Percentiles rank a stretch among this genome's conserved stretches.
phyloP scores from a whole-genome alignment of 768 basidiomycete species.

The Pholiota molesta region DNA sequence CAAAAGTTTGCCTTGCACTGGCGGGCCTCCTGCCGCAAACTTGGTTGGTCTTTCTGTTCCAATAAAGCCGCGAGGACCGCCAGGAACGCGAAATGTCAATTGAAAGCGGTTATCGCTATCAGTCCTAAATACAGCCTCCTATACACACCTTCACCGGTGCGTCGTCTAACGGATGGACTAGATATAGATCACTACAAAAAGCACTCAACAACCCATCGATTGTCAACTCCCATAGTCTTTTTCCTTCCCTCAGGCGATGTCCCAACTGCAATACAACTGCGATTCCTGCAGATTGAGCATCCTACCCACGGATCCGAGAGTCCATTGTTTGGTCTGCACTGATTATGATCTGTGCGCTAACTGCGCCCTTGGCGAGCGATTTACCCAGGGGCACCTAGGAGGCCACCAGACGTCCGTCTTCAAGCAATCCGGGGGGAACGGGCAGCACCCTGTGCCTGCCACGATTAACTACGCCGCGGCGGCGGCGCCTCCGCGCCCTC shows the following conservation, averaged over 20 bases:
- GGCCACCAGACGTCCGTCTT: slow-evolving; percentile 6
- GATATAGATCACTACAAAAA: neutral
- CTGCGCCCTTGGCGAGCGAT: slow-evolving; percentile 12
- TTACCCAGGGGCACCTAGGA: slow-evolving; percentile 3
- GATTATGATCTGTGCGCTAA: slow-evolving; percentile 17
- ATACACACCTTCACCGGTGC: neutral
- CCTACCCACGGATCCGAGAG: slow-evolving; percentile 6
- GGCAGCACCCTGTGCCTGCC: neutral
- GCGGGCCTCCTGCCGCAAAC: neutral
- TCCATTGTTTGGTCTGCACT: slow-evolving; percentile 13
- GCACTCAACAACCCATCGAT: neutral
- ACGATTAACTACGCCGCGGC: neutral
- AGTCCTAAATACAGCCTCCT: neutral
- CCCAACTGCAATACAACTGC: slow-evolving; percentile 6
- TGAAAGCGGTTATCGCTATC: slow-evolving; percentile 7
- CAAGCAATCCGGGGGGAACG: slow-evolving; percentile 2
- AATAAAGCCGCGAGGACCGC: too few relatives aligned
- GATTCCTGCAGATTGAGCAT: slow-evolving; percentile 7
- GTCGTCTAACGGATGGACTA: neutral
- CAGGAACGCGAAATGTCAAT: neutral
- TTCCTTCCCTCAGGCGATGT: neutral
- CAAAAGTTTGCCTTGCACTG: neutral
- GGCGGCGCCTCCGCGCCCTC: neutral
- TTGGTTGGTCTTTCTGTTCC: neutral
- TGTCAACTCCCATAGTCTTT: neutral